Percentiles rank a stretch among this genome's conserved stretches.
Evolutionary conservation across 345 rosid species (phyloP).

Genomic region (Physaria fendleri): DNA sequence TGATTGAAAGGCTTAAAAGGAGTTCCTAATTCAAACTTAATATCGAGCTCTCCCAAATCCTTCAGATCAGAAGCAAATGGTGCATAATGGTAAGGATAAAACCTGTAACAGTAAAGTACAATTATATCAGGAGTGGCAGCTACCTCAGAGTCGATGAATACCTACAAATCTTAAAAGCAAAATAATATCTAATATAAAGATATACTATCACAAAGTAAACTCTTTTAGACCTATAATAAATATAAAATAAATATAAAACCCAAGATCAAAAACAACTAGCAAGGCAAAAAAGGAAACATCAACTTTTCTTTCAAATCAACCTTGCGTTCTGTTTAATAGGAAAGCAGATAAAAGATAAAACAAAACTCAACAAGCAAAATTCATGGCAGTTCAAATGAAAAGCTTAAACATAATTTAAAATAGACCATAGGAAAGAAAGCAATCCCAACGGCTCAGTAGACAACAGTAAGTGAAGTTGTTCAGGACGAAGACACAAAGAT

Average conservation of each 20-base stretch:
- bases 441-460: too few species aligned
- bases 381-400: too few species aligned
- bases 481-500: not conserved
- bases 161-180: not conserved
- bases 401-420: too few species aligned
- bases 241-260: too few species aligned
- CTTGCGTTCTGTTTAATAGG: not conserved
- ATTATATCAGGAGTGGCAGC: not conserved
- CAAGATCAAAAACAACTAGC: not conserved
- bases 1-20: constrained; percentile 98
- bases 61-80: constrained; percentile 99
- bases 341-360: too few species aligned
- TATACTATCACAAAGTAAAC: not conserved
- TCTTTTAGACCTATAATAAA: not conserved
- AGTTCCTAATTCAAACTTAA: constrained; percentile 61
- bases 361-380: too few species aligned
- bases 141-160: not conserved
- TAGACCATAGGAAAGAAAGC: too few species aligned
- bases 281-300: not conserved
- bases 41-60: constrained; percentile 67
- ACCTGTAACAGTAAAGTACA: constrained; percentile 46
- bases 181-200: not conserved
- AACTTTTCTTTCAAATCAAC: not conserved
- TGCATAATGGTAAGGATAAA: constrained; percentile 97
- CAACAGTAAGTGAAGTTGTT: too few species aligned